These are phyloP conservation scores for Bothriochloa decipiens DNA, from an alignment of 176 grass and related monocot genomes.

Conservation along the genomic window DNA sequence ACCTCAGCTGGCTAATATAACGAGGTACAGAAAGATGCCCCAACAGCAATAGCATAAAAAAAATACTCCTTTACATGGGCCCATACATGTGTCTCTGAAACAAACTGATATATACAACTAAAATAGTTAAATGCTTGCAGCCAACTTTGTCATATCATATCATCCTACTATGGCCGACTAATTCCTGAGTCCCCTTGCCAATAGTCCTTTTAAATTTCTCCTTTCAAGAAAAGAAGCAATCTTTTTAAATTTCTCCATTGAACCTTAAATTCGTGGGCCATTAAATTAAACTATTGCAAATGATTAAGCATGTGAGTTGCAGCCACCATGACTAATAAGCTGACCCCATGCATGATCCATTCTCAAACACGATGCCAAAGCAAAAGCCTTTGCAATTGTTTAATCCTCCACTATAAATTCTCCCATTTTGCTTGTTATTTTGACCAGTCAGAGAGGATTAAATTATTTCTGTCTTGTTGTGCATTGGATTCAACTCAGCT, in stretches of 20 bases:
- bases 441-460: constrained; percentile 40
- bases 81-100: no score
- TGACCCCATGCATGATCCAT: background rate
- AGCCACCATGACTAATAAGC: background rate
- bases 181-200: no score
- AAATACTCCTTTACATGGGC: no score
- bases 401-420: constrained; percentile 43
- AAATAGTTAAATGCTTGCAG: no score
- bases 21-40: no score
- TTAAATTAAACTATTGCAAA: background rate
- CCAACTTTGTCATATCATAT: no score
- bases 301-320: constrained; percentile 52
- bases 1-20: no score
- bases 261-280: constrained; percentile 27
- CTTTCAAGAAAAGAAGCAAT: background rate
- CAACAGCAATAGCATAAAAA: no score
- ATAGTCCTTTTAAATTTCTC: no score
- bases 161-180: no score
- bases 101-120: no score
- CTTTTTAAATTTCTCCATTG: background rate
- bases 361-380: background rate
- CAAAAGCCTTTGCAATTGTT: constrained; percentile 10
- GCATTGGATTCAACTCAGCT: background rate
- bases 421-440: constrained; percentile 25
- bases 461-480: background rate